Conservation (phyloP, 1,284 basidiomycete species). For the Schizopora paradoxa region DNA sequence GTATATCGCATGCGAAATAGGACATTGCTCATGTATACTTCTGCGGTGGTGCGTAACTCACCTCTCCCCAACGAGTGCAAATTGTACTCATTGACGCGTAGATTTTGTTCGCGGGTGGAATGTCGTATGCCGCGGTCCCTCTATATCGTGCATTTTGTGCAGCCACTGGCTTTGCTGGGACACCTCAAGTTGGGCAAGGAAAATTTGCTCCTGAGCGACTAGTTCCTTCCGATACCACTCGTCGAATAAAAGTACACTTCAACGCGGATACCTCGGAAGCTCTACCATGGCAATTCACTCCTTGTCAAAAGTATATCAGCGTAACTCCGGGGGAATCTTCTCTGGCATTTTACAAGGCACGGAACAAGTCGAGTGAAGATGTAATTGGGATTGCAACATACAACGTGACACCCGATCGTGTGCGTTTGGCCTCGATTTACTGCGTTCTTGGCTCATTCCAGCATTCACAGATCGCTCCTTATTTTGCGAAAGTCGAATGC, state of each 20-base stretch:
- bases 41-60: conserved; percentile 72
- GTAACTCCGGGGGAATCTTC: conserved; percentile 96
- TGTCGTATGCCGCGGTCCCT: conserved; percentile 95
- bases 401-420: conserved; percentile 90
- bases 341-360: conserved; percentile 94
- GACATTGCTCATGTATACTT: conserved; percentile 73
- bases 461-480: conserved; percentile 73
- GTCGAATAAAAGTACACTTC: conserved; percentile 90
- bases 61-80: background rate
- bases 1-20: conserved; percentile 54
- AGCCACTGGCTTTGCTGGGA: conserved; percentile 94
- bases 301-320: conserved; percentile 85
- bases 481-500: conserved; percentile 99
- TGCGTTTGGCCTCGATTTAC: conserved; percentile 35
- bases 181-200: conserved; percentile 82
- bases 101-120: conserved; percentile 78
- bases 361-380: conserved; percentile 80
- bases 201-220: conserved; percentile 80
- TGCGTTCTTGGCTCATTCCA: background rate
- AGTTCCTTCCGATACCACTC: conserved; percentile 65
- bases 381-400: conserved; percentile 99
- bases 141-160: conserved; percentile 97
- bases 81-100: conserved; percentile 28
- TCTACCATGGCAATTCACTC: conserved; percentile 90
- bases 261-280: conserved; percentile 89